phyloP scores from a whole-genome alignment of 495 filamentous ascomycete species.

The Friedmanniomyces simplex region DNA sequence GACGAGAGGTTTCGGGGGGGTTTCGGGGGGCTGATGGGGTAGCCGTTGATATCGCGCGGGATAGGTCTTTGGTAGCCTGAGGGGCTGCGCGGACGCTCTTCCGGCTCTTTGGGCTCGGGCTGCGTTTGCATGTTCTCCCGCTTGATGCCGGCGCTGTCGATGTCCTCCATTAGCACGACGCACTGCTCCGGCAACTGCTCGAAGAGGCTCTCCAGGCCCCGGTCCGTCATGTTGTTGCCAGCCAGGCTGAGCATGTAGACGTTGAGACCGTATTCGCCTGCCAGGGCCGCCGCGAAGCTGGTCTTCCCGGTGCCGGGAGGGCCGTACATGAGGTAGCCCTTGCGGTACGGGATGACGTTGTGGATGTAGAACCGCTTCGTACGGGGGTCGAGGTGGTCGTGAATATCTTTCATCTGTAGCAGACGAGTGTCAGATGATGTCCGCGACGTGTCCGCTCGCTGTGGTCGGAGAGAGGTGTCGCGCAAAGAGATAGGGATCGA shows the following conservation, averaged over 20 bases:
- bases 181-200: slow-evolving; percentile 18
- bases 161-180: slow-evolving; percentile 23
- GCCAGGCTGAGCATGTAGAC: slow-evolving; percentile 51
- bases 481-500: no score
- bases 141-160: slow-evolving; percentile 22
- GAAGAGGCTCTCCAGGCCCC: slow-evolving; percentile 14
- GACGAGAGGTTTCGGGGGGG: slow-evolving; percentile 1
- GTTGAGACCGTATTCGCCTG: slow-evolving; percentile 50
- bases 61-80: no score
- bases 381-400: slow-evolving; percentile 25
- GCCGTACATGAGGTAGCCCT: slow-evolving; percentile 12
- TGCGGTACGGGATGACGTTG: slow-evolving; percentile 22
- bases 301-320: slow-evolving; percentile 19
- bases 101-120: neutral
- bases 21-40: no score
- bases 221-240: slow-evolving; percentile 25
- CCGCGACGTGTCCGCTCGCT: no score
- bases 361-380: slow-evolving; percentile 36
- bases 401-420: slow-evolving; percentile 27
- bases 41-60: no score
- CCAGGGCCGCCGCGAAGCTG: slow-evolving; percentile 3
- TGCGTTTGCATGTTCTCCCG: slow-evolving; percentile 22
- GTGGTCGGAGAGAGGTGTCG: no score
- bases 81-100: no score
- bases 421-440: no score